phyloP scores from a whole-genome alignment of 345 rosid species.

The Geranium rotundifolium region DNA sequence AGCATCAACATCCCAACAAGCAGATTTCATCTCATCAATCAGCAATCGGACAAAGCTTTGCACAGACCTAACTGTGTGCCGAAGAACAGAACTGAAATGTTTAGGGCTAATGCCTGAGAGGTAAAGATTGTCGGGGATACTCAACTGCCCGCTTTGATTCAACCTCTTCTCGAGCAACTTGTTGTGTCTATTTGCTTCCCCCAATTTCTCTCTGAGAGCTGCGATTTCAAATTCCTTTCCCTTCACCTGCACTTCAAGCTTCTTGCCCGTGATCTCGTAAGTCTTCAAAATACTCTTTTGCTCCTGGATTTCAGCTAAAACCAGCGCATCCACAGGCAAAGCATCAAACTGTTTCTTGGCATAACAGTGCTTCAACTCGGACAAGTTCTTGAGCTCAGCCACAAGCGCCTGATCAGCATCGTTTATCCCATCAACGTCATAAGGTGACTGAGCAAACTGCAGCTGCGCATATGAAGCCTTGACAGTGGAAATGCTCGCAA shows the following conservation, averaged over 20 bases:
- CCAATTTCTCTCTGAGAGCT: constrained; percentile 49
- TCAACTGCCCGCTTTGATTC: constrained; percentile 48
- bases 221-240: constrained; percentile 71
- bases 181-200: constrained; percentile 39
- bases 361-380: constrained; percentile 69
- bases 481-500: constrained; percentile 57
- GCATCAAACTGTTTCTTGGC: constrained; percentile 62
- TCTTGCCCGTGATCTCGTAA: constrained; percentile 53
- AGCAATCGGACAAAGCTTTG: constrained; percentile 51
- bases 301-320: constrained; percentile 68
- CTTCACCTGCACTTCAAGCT: constrained; percentile 57
- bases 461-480: constrained; percentile 74
- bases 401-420: constrained; percentile 52
- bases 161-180: constrained; percentile 45
- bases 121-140: constrained; percentile 38
- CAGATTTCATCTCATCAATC: constrained; percentile 55
- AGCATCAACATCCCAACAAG: constrained; percentile 57
- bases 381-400: constrained; percentile 51
- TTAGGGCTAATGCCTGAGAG: constrained; percentile 34
- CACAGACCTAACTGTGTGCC: constrained; percentile 50
- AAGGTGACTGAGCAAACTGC: constrained; percentile 78
- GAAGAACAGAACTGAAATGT: constrained; percentile 43
- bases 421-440: constrained; percentile 62
- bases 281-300: constrained; percentile 50
- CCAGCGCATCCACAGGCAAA: constrained; percentile 38